These are phyloP conservation scores for Dioscorea alata DNA, from an alignment of 106 monocot species.

Conservation along the genomic window DNA sequence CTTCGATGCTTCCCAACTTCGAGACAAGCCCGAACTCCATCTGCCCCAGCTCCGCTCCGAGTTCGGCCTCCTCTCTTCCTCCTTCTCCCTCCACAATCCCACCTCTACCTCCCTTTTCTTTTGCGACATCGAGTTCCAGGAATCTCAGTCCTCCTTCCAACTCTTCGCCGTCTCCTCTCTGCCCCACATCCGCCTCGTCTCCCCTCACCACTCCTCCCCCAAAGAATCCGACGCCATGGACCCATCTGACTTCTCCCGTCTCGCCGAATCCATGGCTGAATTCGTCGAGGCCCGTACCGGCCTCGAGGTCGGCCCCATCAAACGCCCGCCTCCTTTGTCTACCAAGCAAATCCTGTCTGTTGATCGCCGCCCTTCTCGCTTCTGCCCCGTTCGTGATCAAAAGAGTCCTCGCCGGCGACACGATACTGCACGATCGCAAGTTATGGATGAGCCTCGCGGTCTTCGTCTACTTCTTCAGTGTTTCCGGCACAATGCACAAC, in stretches of 20 bases:
- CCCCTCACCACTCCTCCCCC: conserved; percentile 24
- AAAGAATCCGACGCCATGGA: conserved; percentile 65
- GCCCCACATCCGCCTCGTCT: conserved; percentile 71
- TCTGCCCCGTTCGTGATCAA: conserved; percentile 58
- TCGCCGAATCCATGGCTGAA: conserved; percentile 83
- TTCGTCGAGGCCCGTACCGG: conserved; percentile 65
- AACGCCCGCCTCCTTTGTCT: conserved; percentile 73
- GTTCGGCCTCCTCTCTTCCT: conserved; percentile 59
- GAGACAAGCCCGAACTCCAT: conserved; percentile 77
- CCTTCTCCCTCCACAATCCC: conserved; percentile 39
- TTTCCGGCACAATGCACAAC: conserved; percentile 83
- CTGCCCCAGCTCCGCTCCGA: conserved; percentile 75
- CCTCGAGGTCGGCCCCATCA: conserved; percentile 57
- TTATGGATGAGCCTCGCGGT: conserved; percentile 77
- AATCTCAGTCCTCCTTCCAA: conserved; percentile 70
- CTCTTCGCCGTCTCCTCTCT: conserved; percentile 78
- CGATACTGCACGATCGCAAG: conserved; percentile 59
- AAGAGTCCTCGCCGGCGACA: conserved; percentile 54
- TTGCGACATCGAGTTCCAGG: conserved; percentile 84
- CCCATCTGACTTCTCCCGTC: conserved; percentile 48
- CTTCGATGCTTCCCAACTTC: conserved; percentile 85
- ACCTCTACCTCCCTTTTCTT: conserved; percentile 56
- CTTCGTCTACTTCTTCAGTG: conserved; percentile 95
- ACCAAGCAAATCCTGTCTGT: conserved; percentile 46
- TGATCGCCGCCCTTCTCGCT: conserved; percentile 29